Percentiles rank a stretch among this genome's conserved stretches.
Conservation (phyloP, 1,284 basidiomycete genomes). For the Cystobasidium pallidum region DNA sequence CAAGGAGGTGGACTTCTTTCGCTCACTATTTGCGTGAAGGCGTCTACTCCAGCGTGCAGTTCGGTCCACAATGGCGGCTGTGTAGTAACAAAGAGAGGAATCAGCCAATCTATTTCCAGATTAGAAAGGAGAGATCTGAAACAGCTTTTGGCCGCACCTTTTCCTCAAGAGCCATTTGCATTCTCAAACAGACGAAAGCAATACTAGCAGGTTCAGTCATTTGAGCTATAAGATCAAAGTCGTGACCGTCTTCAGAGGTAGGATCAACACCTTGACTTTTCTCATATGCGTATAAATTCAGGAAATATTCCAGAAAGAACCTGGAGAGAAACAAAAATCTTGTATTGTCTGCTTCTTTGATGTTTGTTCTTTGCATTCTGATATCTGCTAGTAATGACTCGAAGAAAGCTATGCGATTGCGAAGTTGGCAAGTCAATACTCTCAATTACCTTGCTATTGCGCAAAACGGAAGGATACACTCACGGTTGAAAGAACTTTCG, state of each 20-base stretch:
- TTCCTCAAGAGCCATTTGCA: conserved; percentile 82
- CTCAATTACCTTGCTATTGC: too few relatives aligned
- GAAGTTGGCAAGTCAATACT: not conserved
- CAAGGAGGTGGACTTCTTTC: not conserved
- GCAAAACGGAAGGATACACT: conserved; percentile 53
- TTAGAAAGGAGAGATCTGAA: too few relatives aligned
- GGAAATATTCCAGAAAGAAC: conserved; percentile 88
- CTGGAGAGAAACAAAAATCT: conserved; percentile 78
- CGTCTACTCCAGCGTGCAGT: conserved; percentile 88
- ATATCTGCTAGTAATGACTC: conserved; percentile 85
- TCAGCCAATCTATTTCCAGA: too few relatives aligned
- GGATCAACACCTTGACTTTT: conserved; percentile 47
- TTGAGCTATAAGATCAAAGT: conserved; percentile 76
- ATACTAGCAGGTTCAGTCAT: conserved; percentile 83
- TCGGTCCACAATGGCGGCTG: conserved; percentile 91
- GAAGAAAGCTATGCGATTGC: conserved; percentile 68
- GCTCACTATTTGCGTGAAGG: conserved; percentile 76
- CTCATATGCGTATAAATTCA: conserved; percentile 56
- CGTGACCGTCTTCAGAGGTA: conserved; percentile 59
- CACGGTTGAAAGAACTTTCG: conserved; percentile 82
- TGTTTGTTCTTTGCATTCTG: conserved; percentile 81
- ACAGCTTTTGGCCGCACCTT: conserved; percentile 64
- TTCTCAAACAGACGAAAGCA: conserved; percentile 82
- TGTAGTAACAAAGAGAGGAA: not conserved
- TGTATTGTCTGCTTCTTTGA: conserved; percentile 85